phyloP scores from a whole-genome alignment of 2,329 filamentous ascomycete genomes.

The Sarocladium strictum region DNA sequence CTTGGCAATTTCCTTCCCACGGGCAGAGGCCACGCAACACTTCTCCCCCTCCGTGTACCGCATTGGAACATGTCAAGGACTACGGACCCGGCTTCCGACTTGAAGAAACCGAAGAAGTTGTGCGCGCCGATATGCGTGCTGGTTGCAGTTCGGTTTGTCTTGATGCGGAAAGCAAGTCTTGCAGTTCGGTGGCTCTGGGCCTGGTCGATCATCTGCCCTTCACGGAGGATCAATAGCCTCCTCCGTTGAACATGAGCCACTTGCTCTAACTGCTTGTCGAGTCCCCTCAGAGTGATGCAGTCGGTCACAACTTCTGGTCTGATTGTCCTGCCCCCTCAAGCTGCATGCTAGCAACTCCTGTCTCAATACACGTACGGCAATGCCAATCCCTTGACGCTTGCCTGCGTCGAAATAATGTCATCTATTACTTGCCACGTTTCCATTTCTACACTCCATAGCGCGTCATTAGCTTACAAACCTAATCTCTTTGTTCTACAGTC shows the following conservation, averaged over 20 bases:
- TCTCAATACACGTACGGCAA: not conserved
- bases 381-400: not conserved
- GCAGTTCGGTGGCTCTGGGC: not conserved
- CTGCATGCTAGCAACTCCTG: not conserved
- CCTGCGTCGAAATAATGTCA: not conserved
- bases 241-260: no score
- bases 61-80: no score
- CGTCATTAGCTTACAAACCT: not conserved
- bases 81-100: not conserved
- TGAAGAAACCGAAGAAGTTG: not conserved
- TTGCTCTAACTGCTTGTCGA: no score
- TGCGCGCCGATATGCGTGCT: no score
- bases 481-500: not conserved
- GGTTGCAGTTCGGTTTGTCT: not conserved
- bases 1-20: not conserved
- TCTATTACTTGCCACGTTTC: not conserved
- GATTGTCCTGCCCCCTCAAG: no score
- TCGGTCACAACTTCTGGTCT: no score
- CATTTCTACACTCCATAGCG: not conserved
- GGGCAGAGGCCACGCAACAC: constrained; percentile 5
- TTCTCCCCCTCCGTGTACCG: not conserved
- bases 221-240: no score
- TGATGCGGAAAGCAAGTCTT: not conserved
- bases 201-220: no score
- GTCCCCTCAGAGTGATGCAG: no score